phyloP scores from a whole-genome alignment of 352 stramenopile species.

The Globisporangium paddicum region DNA sequence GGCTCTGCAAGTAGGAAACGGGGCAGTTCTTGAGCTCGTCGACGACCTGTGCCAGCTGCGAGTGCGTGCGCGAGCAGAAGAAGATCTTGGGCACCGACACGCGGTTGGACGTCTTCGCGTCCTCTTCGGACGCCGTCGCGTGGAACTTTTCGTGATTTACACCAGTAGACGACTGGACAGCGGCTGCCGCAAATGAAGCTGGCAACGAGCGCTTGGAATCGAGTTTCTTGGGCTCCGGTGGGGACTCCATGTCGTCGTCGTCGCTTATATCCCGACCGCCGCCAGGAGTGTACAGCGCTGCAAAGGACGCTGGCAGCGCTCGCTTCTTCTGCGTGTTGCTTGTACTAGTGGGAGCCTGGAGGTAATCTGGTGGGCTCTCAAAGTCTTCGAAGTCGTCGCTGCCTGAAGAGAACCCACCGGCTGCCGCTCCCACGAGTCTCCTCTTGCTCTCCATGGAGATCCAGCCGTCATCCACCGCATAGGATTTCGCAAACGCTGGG shows the following conservation, averaged over 20 bases:
- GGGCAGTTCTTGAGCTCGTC: conserved; percentile 79
- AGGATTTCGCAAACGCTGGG: conserved; percentile 7
- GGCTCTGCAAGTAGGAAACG: conserved; percentile 45
- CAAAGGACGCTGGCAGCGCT: not conserved
- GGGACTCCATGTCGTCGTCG: conserved; percentile 7
- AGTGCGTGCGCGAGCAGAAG: conserved; percentile 88
- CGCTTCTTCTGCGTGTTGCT: not conserved
- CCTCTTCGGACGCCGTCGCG: not conserved
- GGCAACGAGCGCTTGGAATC: conserved; percentile 19
- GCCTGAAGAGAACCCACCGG: not conserved
- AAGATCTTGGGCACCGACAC: conserved; percentile 65
- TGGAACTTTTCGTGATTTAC: conserved; percentile 21
- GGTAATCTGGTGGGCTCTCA: not conserved
- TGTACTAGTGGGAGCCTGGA: not conserved
- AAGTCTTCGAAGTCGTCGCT: conserved; percentile 9
- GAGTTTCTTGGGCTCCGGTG: conserved; percentile 11
- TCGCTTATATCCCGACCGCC: not conserved
- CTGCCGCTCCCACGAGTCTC: not conserved
- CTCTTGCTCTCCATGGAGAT: conserved; percentile 50
- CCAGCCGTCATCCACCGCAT: conserved; percentile 22
- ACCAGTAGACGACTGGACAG: not conserved
- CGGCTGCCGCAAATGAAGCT: conserved; percentile 18
- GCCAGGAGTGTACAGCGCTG: not conserved
- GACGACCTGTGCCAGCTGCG: conserved; percentile 76
- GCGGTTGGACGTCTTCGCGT: conserved; percentile 6